Base-by-base conservation (phyloP, 345 rosid genomes). In the Mallotus nudiflorus region DNA sequence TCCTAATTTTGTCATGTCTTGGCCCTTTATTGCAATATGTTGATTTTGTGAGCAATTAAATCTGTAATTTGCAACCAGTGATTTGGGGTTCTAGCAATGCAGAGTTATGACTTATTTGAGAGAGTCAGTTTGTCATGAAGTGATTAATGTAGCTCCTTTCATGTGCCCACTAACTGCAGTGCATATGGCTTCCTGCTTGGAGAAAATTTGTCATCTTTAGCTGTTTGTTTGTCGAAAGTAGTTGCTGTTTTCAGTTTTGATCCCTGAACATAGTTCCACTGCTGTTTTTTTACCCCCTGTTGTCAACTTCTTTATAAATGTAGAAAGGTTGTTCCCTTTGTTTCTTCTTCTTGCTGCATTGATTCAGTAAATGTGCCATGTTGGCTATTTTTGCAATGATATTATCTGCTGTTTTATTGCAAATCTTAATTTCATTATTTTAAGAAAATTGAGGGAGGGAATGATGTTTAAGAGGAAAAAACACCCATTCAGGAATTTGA, bases 381-480 rank as follows among this genome's bases (percentile, higher is more conserved):
- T 28, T 68, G 35, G 24, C 37, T 1, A 51, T 52, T 13, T 35
- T 51, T 10, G 46, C 19, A 51, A 13, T 24, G 39, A 31, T 35
- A 12, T 25, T 54, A 53, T n/a, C 37, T 19, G 39, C 0, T 2
- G 15, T 16, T 14, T 19, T 1, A 53, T 52, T 50, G 22, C 13
- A 51, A 35, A 28, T 33, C 31, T 35, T n/a, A n/a, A n/a, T n/a
- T n/a, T 65, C 48, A 39, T 14, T 24, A 5, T 25, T 53, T 51
- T 57, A 29, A 42, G 44, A 25, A 68, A 62, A 40, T 40, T 50
- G 48, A 8, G n/a, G n/a, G 50, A 62, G 50, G n/a, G n/a, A n/a
- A n/a, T n/a, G n/a, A n/a, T n/a, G n/a, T n/a, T n/a, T n/a, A n/a
- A n/a, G n/a, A n/a, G n/a, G n/a, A n/a, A 39, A 40, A 50, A 28